These are phyloP conservation scores for Jaltomata sinuosa DNA, from an alignment of 257 asterid species.

Conservation along the genomic window DNA sequence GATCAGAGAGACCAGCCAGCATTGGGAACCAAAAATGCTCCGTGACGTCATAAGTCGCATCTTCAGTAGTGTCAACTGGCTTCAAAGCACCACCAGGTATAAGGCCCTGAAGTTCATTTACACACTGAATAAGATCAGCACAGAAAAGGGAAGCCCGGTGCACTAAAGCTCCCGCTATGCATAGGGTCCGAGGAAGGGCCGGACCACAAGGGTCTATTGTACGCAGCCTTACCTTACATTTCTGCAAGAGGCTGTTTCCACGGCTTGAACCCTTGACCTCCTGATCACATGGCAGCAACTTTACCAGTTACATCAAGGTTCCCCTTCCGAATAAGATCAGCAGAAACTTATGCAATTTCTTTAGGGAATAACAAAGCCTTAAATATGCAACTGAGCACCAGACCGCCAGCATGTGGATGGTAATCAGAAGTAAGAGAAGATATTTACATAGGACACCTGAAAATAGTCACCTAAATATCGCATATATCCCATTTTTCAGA, in stretches of 20 bases:
- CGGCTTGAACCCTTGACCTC: too few species aligned
- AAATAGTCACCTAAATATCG: neutral
- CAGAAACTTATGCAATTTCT: neutral
- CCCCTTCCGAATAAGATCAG: conserved; percentile 4
- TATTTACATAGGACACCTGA: neutral
- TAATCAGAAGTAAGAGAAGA: neutral
- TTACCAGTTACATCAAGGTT: too few species aligned
- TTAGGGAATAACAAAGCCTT: neutral
- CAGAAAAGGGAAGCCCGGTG: too few species aligned
- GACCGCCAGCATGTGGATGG: neutral
- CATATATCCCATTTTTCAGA: neutral
- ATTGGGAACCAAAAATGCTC: conserved; percentile 99
- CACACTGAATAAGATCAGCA: conserved; percentile 8
- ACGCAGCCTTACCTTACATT: too few species aligned
- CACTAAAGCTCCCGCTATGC: too few species aligned
- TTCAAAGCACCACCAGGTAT: conserved; percentile 92
- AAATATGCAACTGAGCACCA: neutral
- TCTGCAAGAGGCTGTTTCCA: too few species aligned
- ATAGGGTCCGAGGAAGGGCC: too few species aligned
- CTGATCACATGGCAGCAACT: too few species aligned
- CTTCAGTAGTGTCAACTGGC: conserved; percentile 55
- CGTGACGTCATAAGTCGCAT: conserved; percentile 73
- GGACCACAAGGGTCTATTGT: too few species aligned
- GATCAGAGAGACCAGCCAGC: conserved; percentile 98
- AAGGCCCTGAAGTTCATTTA: conserved; percentile 57